Base-by-base conservation (phyloP, 169 alveolate species). In the Eimeria sp. region DNA sequence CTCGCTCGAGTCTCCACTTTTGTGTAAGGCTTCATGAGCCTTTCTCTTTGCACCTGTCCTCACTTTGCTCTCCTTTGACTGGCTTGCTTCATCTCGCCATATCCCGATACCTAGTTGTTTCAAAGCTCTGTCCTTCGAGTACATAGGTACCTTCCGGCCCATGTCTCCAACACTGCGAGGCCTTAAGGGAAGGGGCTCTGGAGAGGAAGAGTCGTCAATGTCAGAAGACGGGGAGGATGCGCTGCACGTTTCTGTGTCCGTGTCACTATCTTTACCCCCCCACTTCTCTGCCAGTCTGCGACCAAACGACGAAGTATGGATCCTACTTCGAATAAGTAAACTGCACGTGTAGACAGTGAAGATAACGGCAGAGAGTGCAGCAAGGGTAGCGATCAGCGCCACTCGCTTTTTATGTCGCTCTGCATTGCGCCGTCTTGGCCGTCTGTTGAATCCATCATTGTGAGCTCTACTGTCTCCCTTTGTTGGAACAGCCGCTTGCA, bases 321-420 rank as follows among this genome's bases (percentile, higher is more conserved):
- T 71, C 80, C 25, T 71, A 54, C 80, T 71, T 2, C 80, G 54
- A 30, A 71, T 37, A 4, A 33, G 16, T 54, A 10, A 33, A 33
- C n/a, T 71, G n/a, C 80, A 71, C 11, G 54, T 71, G 54, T 13
- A 71, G 52, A 71, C 80, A 37, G 80, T 33, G 80, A 71, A 71
- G n/a, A 37, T 37, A 13, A 71, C 54, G 13, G 80, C 80, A 0
- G 80, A 71, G 25, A 71, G 27, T 71, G 80, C 80, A 33, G 27
- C 80, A 71, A 71, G 13, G 27, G 80, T 6, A 33, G 80, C 80
- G 13, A 71, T 25, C 16, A 33, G 14, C 80, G 33, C 18, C 49
- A 30, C n/a, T 71, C 80, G 54, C 54, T 71, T 71, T 71, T 49
- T 2, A 30, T 9, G 27, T 33, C 80, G n/a, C 11, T 54, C 25